phyloP scores from a whole-genome alignment of 768 basidiomycete genomes.

The Tulasnella sp. region DNA sequence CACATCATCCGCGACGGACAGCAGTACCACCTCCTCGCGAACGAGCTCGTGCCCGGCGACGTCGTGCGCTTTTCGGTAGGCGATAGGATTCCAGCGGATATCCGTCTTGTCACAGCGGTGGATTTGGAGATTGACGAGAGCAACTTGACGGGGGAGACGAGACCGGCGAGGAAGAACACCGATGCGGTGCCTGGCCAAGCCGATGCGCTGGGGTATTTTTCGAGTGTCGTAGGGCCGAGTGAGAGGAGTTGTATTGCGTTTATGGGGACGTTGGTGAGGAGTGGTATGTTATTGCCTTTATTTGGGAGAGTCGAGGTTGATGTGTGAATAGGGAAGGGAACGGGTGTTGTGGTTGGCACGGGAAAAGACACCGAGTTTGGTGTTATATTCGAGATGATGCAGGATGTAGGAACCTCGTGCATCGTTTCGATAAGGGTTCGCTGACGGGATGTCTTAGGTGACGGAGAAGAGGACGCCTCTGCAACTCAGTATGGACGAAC shows the following conservation, averaged over 20 bases:
- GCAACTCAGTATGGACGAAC: slow-evolving; percentile 90
- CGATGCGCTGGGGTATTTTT: slow-evolving; percentile 10
- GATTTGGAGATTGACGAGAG: slow-evolving; percentile 94
- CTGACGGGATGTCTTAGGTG: slow-evolving; percentile 27
- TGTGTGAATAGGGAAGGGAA: slow-evolving; percentile 49
- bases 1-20: slow-evolving; percentile 74
- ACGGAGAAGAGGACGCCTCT: slow-evolving; percentile 89
- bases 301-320: slow-evolving; percentile 3
- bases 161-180: slow-evolving; percentile 54
- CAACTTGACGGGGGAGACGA: slow-evolving; percentile 87
- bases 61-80: slow-evolving; percentile 81
- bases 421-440: neutral
- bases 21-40: slow-evolving; percentile 73
- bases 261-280: slow-evolving; percentile 92
- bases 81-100: slow-evolving; percentile 88
- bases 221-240: slow-evolving; percentile 45
- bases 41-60: slow-evolving; percentile 94
- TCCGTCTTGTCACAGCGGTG: slow-evolving; percentile 67
- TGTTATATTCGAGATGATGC: slow-evolving; percentile 96
- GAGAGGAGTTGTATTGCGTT: slow-evolving; percentile 82
- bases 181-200: slow-evolving; percentile 40
- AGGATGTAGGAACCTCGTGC: slow-evolving; percentile 48
- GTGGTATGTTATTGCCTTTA: slow-evolving; percentile 40
- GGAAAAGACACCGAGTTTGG: slow-evolving; percentile 88
- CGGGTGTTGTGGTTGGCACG: slow-evolving; percentile 76